A percentile compares a stretch with the other conserved stretches of the same genome.
Conservation (phyloP, 345 rosid species). For the Gossypium bickii region DNA sequence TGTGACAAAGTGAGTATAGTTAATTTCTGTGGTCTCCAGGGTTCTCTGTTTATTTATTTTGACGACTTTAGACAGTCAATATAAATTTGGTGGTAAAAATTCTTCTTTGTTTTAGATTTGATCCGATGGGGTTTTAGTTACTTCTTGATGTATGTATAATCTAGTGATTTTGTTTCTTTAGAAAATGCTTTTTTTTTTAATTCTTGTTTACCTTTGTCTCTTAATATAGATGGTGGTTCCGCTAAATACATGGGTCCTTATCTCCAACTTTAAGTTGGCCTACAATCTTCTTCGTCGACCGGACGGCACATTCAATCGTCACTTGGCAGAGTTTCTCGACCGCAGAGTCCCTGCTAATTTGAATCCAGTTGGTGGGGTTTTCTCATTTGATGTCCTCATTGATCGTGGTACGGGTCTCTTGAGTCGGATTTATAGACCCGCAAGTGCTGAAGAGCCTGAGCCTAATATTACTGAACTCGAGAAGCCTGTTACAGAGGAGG, state of each 20-base stretch:
- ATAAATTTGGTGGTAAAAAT: not conserved
- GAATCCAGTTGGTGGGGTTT: constrained; percentile 66
- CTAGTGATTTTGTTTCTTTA: no score
- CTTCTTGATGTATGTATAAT: no score
- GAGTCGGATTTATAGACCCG: constrained; percentile 62
- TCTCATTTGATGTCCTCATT: constrained; percentile 71
- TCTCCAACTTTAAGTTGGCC: constrained; percentile 76
- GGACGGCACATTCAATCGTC: constrained; percentile 88
- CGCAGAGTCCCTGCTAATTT: constrained; percentile 78
- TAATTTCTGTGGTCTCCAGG: not conserved
- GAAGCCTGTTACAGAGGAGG: constrained; percentile 62
- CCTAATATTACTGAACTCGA: constrained; percentile 53
- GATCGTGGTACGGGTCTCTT: constrained; percentile 54
- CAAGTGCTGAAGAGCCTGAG: constrained; percentile 36
- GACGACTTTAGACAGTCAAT: not conserved
- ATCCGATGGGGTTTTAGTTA: not conserved
- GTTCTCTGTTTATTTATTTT: constrained; percentile 12
- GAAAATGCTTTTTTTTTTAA: not conserved
- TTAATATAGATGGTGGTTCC: constrained; percentile 80
- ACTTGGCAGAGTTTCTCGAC: constrained; percentile 87
- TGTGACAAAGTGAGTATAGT: not conserved
- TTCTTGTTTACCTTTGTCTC: constrained; percentile 18
- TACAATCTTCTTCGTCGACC: constrained; percentile 81
- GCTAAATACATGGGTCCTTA: constrained; percentile 82
- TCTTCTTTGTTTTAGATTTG: not conserved